A percentile compares a stretch with the other conserved stretches of the same genome.
Conservation (phyloP, 2,329 filamentous ascomycete species). For the Xylariaceae sp. region DNA sequence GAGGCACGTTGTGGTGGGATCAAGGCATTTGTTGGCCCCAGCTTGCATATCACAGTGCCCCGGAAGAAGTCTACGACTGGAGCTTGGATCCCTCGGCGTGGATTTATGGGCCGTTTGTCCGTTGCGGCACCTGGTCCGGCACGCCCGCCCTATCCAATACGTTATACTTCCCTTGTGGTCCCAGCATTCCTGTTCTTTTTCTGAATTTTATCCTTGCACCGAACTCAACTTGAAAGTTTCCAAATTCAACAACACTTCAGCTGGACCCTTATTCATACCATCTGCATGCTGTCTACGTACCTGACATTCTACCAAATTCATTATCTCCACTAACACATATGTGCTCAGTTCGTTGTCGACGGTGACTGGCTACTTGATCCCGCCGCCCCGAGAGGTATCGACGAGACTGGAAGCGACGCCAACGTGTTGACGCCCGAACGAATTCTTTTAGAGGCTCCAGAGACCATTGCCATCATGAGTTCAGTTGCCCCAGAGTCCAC, state of each 20-base stretch:
- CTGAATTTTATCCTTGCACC: constrained; percentile 8
- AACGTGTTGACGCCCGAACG: constrained; percentile 79
- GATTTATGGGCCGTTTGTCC: constrained; percentile 3
- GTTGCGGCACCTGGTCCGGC: constrained; percentile 1
- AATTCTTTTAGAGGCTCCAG: constrained; percentile 47
- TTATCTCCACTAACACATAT: constrained; percentile 25
- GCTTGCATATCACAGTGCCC: constrained; percentile 4
- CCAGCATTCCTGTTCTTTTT: constrained; percentile 1
- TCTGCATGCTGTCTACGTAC: too few species aligned
- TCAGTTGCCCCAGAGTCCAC: constrained; percentile 65
- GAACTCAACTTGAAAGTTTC: constrained; percentile 1
- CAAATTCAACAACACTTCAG: constrained; percentile 1
- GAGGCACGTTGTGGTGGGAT: constrained; percentile 3
- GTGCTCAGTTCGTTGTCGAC: constrained; percentile 83
- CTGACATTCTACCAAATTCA: constrained; percentile 14
- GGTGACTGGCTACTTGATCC: constrained; percentile 82
- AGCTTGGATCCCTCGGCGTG: not conserved
- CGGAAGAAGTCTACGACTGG: not conserved
- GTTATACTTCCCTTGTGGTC: not conserved
- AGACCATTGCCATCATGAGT: constrained; percentile 54
- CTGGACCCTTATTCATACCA: not conserved
- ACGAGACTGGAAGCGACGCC: constrained; percentile 81
- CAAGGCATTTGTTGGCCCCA: constrained; percentile 6
- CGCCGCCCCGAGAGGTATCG: constrained; percentile 73
- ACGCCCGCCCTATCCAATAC: not conserved